These are phyloP conservation scores for Anethum foeniculum DNA, from an alignment of 140 eudicot genomes.

Conservation along the genomic window DNA sequence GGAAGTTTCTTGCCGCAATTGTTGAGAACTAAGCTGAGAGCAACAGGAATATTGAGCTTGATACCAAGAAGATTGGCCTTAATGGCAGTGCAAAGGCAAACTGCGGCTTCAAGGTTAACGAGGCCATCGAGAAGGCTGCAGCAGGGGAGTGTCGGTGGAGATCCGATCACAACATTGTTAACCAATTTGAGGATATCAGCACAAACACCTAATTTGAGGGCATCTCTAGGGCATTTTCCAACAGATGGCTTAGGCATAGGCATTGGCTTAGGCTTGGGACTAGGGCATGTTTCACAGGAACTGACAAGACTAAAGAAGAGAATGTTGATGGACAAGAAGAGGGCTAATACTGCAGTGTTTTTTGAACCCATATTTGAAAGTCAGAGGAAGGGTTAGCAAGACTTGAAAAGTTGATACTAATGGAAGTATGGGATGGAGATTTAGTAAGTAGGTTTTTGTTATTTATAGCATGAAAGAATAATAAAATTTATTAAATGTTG, in stretches of 20 bases:
- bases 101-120: constrained; percentile 22
- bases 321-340: neutral
- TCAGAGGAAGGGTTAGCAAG: neutral
- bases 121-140: constrained; percentile 33
- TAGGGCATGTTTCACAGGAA: neutral
- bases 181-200: constrained; percentile 17
- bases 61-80: constrained; percentile 17
- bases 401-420: neutral
- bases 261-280: neutral
- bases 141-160: constrained; percentile 21
- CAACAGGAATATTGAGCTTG: constrained; percentile 18
- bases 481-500: neutral
- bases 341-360: neutral
- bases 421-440: neutral
- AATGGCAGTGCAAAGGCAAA: constrained; percentile 23
- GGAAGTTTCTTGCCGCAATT: constrained; percentile 30
- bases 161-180: constrained; percentile 8
- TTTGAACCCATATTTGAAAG: neutral
- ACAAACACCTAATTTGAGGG: constrained; percentile 30
- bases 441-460: neutral
- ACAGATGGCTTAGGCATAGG: neutral
- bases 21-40: constrained; percentile 38
- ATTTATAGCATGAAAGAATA: neutral
- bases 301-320: neutral
- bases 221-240: constrained; percentile 27